These are phyloP conservation scores for Trifolium fragiferum DNA, from an alignment of 306 rosid genomes.

Conservation along the genomic window DNA sequence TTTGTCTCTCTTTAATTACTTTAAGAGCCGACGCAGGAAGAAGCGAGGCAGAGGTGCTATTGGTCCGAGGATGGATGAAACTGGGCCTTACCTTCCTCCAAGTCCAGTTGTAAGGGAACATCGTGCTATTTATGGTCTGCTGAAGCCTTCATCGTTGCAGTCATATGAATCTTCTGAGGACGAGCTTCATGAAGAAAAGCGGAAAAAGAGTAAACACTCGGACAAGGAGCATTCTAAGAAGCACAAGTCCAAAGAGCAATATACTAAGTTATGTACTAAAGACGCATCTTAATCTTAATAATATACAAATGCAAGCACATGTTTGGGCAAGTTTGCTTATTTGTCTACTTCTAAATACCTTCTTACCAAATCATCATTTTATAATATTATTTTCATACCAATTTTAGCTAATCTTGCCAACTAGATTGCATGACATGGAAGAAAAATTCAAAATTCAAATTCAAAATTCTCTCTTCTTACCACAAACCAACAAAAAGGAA, in stretches of 20 bases:
- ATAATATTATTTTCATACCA: too few species aligned
- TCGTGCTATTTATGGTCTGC: conserved; percentile 58
- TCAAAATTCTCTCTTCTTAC: too few species aligned
- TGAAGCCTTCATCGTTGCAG: conserved; percentile 40
- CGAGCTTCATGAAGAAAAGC: conserved; percentile 50
- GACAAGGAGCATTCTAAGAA: conserved; percentile 61
- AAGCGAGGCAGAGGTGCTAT: conserved; percentile 95
- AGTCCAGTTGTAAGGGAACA: conserved; percentile 43
- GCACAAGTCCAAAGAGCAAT: conserved; percentile 59
- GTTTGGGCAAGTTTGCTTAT: too few species aligned
- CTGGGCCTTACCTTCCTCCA: conserved; percentile 84
- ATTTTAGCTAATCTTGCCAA: too few species aligned
- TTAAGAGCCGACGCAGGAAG: conserved; percentile 54
- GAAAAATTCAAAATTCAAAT: too few species aligned
- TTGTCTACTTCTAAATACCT: too few species aligned
- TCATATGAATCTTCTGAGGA: conserved; percentile 59
- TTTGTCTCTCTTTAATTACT: not conserved
- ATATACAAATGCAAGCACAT: too few species aligned
- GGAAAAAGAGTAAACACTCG: conserved; percentile 57
- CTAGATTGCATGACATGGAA: too few species aligned
- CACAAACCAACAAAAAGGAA: too few species aligned
- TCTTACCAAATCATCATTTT: too few species aligned
- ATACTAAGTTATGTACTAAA: too few species aligned
- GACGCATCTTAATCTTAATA: too few species aligned
- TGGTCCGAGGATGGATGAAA: conserved; percentile 98